Evolutionary conservation across 1,284 basidiomycete genomes (phyloP), one percentile per base, ranked within the genome.

Genomic region (Papiliotrema fonsecae): DNA sequence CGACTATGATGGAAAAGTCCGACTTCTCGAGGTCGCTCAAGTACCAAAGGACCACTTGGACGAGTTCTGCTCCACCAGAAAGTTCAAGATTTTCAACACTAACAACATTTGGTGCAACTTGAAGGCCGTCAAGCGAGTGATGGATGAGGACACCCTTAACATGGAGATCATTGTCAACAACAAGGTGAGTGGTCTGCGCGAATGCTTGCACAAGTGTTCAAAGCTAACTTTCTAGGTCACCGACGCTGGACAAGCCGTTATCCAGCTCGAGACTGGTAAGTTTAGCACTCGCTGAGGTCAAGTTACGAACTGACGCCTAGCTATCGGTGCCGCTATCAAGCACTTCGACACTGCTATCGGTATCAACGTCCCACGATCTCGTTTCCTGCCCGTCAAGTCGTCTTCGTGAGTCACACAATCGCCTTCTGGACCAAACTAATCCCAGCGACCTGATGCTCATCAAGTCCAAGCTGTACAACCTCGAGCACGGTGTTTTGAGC

Each of bases 21-120:
- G 94, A 60, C 80, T 99, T 39, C 86, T 99, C 56, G 96, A 99
- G 79, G 93, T 99, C 55, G 96, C 96, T 19, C 96, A 99, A 76
- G 96, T 99, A 22, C 91, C 96, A 36, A 88, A 86, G 43, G 96
- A 98, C 75, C 96, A 98, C 72, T 83, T 93, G 45, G 93, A 98
- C 74, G 94, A 98, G 76, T 97, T 97, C 83, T 97, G 97, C 77
- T 89, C 88, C 34, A 67, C 65, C 35, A 51, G 51, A 48, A 92
- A 92, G 75, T 92, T 93, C 83, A 91, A 91, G 50, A 47, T 40
- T 37, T 50, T 70, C 68, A 70, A 70, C 64, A 94, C 91, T 53
- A 97, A 97, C 83, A 97, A 97, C 78, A 77, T 73, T 45, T 72
- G 93, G 94, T 83, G 97, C 76, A 90, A 97, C 78, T 79, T 98